These are phyloP conservation scores for Populus davidiana DNA, from an alignment of 345 rosid species.

Conservation along the genomic window DNA sequence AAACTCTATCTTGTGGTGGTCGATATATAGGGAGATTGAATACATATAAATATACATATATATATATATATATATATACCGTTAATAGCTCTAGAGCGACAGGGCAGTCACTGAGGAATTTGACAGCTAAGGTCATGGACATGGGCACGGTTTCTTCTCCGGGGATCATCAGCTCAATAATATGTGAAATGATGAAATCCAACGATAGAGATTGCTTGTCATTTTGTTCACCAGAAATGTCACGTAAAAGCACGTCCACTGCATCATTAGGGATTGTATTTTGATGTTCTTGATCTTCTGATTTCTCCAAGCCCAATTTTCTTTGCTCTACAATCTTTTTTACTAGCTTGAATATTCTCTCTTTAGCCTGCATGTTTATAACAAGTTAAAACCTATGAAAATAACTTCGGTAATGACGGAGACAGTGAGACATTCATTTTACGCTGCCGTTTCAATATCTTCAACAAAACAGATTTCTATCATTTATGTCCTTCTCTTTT, in stretches of 20 bases:
- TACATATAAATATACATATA: no score
- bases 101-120: constrained; percentile 66
- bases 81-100: constrained; percentile 52
- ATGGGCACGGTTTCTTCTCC: constrained; percentile 91
- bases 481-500: not conserved
- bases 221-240: constrained; percentile 31
- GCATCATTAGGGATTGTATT: constrained; percentile 37
- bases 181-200: constrained; percentile 67
- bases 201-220: constrained; percentile 57
- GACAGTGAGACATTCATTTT: not conserved
- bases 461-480: not conserved
- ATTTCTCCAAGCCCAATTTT: constrained; percentile 31
- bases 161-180: constrained; percentile 96
- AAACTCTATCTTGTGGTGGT: not conserved
- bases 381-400: no score
- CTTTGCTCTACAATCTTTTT: constrained; percentile 64
- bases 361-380: constrained; percentile 62
- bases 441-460: not conserved
- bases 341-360: constrained; percentile 58
- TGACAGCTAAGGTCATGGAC: constrained; percentile 87
- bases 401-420: not conserved
- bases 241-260: constrained; percentile 64
- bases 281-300: not conserved
- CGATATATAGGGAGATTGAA: not conserved
- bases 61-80: constrained; percentile 49